Evolutionary conservation across 768 basidiomycete genomes (phyloP), one percentile per base, ranked within the genome.

Genomic region (Antrodiella citrinella): DNA sequence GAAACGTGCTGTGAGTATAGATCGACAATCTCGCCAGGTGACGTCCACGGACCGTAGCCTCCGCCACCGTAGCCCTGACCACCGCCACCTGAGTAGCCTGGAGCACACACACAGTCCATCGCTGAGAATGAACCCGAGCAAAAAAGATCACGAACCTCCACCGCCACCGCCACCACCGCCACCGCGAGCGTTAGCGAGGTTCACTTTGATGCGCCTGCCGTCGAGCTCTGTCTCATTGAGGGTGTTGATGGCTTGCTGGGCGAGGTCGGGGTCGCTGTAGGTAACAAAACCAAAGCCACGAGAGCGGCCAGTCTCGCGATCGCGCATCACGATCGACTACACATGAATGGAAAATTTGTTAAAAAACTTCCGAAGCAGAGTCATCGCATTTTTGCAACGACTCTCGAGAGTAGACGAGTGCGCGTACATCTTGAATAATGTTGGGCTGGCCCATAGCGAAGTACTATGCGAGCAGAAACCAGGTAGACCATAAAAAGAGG

Each of bases 201-300:
- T 97, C 47, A 81, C 79, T 67, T 91, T 91, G 64, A 98, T 82
- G 53, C 87, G 77, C 57, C 95, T 81, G 46, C 94, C 93, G 69
- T 97, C 95, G 55, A 98, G 82, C 57, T 95, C 91, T 58, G 86
- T 81, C 63, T 96, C 94, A 70, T 97, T 86, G 65, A 95, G 71
- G 39, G 65, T 71, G 42, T 46, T 53, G 64, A 96, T 95, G 42
- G 94, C 92, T 53, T 73, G 72, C 10, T 86, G 72, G 42, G 94
- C 94, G 66, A 95, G 91, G 24, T 68, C 61, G 11, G 62, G 41
- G 44, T 67, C 64, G 55, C 72, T 67, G 67, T 73, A 93, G 49
- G 89, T 93, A 54, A 97, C 93, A 71, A 97, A 97, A 55, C 94
- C 94, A 67, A 97, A 97, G 63, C 94, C 94, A 65, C 94, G 86